phyloP scores from a whole-genome alignment of 2,329 filamentous ascomycete genomes.

The Ophidiomyces ophidiicola region DNA sequence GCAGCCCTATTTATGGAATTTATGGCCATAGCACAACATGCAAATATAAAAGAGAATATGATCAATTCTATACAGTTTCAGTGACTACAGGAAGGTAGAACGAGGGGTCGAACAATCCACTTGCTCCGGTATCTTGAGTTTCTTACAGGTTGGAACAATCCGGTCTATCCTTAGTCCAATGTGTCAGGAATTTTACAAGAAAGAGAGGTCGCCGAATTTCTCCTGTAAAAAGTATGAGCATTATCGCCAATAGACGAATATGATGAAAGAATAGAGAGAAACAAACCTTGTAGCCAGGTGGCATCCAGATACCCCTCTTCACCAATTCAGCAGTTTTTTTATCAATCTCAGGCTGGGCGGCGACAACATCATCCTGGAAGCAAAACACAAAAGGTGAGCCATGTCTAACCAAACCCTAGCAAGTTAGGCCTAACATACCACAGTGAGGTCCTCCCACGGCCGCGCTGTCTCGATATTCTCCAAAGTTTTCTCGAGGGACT shows the following conservation, averaged over 20 bases:
- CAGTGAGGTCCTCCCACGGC: constrained; percentile 93
- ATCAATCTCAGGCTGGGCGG: constrained; percentile 91
- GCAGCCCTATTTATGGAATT: not conserved
- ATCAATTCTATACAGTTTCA: constrained; percentile 14
- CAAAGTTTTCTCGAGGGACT: constrained; percentile 85
- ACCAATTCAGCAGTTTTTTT: constrained; percentile 91
- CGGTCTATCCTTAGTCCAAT: constrained; percentile 2
- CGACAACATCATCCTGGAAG: constrained; percentile 76
- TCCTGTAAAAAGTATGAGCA: constrained; percentile 48
- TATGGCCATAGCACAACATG: not conserved
- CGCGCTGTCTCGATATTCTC: constrained; percentile 94
- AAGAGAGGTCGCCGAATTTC: constrained; percentile 94
- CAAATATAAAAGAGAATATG: constrained; percentile 11
- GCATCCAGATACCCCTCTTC: constrained; percentile 94
- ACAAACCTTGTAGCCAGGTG: constrained; percentile 95
- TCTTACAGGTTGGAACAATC: not conserved
- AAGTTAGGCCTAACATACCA: constrained; percentile 52
- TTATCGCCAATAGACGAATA: not conserved
- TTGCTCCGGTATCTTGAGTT: constrained; percentile 1
- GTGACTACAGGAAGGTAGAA: constrained; percentile 1
- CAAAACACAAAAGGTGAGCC: constrained; percentile 11
- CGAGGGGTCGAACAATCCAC: not conserved
- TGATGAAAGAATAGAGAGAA: not conserved
- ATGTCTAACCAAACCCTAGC: not conserved
- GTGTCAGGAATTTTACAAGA: constrained; percentile 56